Conservation (phyloP, 768 basidiomycete genomes). For the Daedaleopsis sinensis region DNA sequence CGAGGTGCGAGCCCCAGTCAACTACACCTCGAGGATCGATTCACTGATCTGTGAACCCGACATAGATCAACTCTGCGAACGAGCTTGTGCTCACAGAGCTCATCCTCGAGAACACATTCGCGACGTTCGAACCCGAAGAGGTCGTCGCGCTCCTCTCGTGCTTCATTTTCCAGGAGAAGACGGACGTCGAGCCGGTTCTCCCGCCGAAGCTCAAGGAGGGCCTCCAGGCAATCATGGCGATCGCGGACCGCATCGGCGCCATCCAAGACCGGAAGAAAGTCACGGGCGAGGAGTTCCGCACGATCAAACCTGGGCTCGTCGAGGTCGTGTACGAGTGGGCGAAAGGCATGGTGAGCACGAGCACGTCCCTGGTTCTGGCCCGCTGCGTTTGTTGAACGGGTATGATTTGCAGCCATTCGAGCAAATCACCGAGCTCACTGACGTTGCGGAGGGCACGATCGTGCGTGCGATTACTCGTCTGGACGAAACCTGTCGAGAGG, state of each 20-base stretch:
- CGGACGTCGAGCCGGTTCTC: conserved; percentile 83
- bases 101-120: conserved; percentile 93
- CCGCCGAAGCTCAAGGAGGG: conserved; percentile 82
- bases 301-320: conserved; percentile 87
- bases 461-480: conserved; percentile 94
- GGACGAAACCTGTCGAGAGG: conserved; percentile 97
- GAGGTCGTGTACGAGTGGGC: conserved; percentile 99
- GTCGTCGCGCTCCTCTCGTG: conserved; percentile 94
- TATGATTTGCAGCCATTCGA: conserved; percentile 76
- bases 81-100: conserved; percentile 96
- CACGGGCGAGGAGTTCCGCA: conserved; percentile 74
- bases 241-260: conserved; percentile 76
- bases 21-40: too few species aligned
- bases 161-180: conserved; percentile 99
- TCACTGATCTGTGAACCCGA: too few species aligned
- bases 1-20: conserved; percentile 84
- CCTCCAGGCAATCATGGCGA: conserved; percentile 71
- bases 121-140: conserved; percentile 90
- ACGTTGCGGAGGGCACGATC: conserved; percentile 95
- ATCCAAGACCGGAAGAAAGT: conserved; percentile 86
- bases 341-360: conserved; percentile 84
- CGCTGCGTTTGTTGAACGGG: background rate
- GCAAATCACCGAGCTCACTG: conserved; percentile 90
- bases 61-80: conserved; percentile 99
- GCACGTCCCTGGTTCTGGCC: conserved; percentile 21